These are phyloP conservation scores for Hirsutella thompsonii DNA, from an alignment of 2,329 filamentous ascomycete species.

Conservation along the genomic window DNA sequence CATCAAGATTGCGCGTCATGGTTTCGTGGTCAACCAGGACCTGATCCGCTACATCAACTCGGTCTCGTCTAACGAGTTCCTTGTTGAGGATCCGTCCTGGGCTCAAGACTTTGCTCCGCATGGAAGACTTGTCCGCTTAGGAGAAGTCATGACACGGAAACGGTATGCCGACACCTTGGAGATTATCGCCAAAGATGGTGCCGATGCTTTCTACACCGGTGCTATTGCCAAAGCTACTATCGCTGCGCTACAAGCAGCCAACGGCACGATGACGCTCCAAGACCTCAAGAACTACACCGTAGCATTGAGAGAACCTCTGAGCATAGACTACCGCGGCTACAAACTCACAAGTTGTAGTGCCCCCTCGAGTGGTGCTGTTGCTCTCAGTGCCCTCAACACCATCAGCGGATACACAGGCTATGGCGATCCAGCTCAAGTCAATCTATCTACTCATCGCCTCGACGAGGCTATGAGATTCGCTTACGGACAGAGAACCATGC, in stretches of 20 bases:
- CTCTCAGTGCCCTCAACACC: constrained; percentile 61
- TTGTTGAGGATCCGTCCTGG: constrained; percentile 61
- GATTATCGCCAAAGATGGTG: constrained; percentile 50
- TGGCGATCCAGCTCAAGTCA: constrained; percentile 36
- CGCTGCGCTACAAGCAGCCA: constrained; percentile 43
- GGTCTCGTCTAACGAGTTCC: constrained; percentile 39
- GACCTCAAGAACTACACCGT: constrained; percentile 65
- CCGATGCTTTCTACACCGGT: constrained; percentile 58
- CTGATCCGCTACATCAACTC: constrained; percentile 56
- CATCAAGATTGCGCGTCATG: constrained; percentile 56
- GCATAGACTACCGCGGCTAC: constrained; percentile 56
- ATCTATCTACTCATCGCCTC: constrained; percentile 62
- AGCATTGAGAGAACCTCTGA: constrained; percentile 44
- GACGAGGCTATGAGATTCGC: constrained; percentile 75
- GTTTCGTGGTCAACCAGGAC: constrained; percentile 60
- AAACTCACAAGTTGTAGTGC: constrained; percentile 56
- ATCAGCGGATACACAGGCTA: constrained; percentile 58
- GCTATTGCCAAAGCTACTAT: constrained; percentile 59
- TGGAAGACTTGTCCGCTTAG: constrained; percentile 49
- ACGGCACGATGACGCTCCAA: constrained; percentile 65
- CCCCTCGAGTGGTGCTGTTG: constrained; percentile 62
- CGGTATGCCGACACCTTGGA: constrained; percentile 65
- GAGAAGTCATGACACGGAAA: constrained; percentile 64
- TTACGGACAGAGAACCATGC: constrained; percentile 58
- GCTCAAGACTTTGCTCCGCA: constrained; percentile 75